A percentile compares a stretch with the other conserved stretches of the same genome.
Evolutionary conservation across 192 early-diverging fungal species (phyloP).

Genomic region (Coemansia sp.): DNA sequence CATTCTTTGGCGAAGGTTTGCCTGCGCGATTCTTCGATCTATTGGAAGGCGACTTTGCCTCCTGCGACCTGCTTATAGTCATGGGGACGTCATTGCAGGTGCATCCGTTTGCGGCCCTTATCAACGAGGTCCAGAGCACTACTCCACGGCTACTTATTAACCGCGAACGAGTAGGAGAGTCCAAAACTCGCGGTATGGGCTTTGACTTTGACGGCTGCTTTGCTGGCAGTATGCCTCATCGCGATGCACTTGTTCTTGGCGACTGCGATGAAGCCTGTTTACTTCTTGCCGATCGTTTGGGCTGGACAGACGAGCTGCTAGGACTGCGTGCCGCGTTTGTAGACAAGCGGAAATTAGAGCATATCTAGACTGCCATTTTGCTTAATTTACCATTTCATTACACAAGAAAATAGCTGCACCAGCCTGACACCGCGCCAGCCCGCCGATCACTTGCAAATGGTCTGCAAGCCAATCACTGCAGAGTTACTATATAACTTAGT

Average conservation of each 20-base stretch:
- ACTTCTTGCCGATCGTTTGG: conserved; percentile 67
- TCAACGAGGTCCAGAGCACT: conserved; percentile 58
- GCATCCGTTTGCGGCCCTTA: conserved; percentile 81
- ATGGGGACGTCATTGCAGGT: conserved; percentile 92
- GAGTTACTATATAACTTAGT: not conserved
- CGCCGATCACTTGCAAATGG: conserved; percentile 1
- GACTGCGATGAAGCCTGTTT: conserved; percentile 77
- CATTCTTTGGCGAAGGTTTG: conserved; percentile 91
- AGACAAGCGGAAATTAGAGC: conserved; percentile 4
- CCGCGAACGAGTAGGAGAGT: conserved; percentile 72
- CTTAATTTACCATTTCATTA: not conserved
- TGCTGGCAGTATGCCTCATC: conserved; percentile 50
- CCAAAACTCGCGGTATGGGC: conserved; percentile 39
- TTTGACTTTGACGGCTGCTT: conserved; percentile 79
- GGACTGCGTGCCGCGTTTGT: conserved; percentile 17
- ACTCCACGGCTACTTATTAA: conserved; percentile 92
- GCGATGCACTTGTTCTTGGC: conserved; percentile 81
- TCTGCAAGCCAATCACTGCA: conserved; percentile 3
- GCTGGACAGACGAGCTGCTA: conserved; percentile 61
- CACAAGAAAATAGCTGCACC: not conserved
- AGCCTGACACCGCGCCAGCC: not conserved
- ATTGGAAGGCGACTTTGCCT: conserved; percentile 64
- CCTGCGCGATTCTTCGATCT: conserved; percentile 71
- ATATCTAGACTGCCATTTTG: not conserved
- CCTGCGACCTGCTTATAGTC: conserved; percentile 84